These are phyloP conservation scores for Erigeron philadelphicus DNA, from an alignment of 140 eudicot species.

Conservation along the genomic window DNA sequence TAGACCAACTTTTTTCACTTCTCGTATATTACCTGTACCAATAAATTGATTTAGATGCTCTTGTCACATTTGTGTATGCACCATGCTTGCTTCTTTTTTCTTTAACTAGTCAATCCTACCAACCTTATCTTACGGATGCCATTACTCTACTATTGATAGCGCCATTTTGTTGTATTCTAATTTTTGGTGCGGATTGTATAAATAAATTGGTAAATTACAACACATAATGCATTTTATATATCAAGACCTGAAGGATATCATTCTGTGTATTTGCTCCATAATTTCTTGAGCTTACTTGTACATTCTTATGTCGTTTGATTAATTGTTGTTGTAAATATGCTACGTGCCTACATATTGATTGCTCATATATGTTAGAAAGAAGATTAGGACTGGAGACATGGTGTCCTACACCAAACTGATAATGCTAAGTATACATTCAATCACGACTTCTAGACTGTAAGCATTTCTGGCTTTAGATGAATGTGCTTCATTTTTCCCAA, in stretches of 20 bases:
- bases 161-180: background rate
- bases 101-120: conserved; percentile 7
- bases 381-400: background rate
- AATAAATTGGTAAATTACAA: background rate
- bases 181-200: background rate
- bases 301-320: conserved; percentile 10
- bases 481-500: background rate
- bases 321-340: conserved; percentile 1
- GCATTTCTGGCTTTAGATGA: background rate
- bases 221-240: conserved; percentile 4
- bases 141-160: background rate
- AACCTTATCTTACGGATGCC: background rate
- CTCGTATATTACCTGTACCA: background rate
- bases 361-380: background rate
- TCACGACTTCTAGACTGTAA: background rate
- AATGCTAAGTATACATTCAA: background rate
- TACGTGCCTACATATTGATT: background rate
- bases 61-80: background rate
- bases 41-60: conserved; percentile 17
- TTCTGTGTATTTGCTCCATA: conserved; percentile 5
- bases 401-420: too few species aligned
- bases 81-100: background rate
- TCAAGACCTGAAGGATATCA: background rate
- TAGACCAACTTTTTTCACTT: conserved; percentile 19
- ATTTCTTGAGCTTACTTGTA: background rate